These are phyloP conservation scores for Rhexocercosporidium sp. DNA, from an alignment of 2,329 filamentous ascomycete genomes.

Conservation along the genomic window DNA sequence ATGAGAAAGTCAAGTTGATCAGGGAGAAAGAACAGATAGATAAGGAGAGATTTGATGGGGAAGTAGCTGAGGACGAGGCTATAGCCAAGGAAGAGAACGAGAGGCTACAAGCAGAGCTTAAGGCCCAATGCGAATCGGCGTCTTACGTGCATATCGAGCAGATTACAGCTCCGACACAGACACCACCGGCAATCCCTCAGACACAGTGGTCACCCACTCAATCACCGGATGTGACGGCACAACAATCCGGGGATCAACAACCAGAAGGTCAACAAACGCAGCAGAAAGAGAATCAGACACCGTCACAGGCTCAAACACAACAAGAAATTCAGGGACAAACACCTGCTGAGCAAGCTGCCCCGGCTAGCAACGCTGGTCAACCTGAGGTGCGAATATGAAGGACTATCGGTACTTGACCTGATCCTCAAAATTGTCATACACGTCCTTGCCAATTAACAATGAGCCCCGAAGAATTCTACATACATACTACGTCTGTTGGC, in stretches of 20 bases:
- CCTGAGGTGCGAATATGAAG: conserved; percentile 6
- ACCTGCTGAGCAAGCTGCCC: neutral
- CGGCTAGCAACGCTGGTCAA: neutral
- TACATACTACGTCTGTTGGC: too few species aligned
- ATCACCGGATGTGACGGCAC: neutral
- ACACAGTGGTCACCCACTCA: neutral
- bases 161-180: neutral
- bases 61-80: conserved; percentile 23
- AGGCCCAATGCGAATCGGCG: conserved; percentile 11
- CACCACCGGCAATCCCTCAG: neutral
- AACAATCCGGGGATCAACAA: neutral
- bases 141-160: conserved; percentile 14
- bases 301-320: neutral
- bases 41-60: conserved; percentile 21
- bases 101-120: conserved; percentile 7
- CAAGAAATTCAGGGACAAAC: neutral
- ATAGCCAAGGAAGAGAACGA: conserved; percentile 13
- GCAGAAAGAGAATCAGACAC: neutral
- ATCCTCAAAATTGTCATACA: neutral
- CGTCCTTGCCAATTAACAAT: too few species aligned
- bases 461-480: too few species aligned
- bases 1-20: conserved; percentile 58
- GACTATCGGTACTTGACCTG: neutral
- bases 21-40: conserved; percentile 17
- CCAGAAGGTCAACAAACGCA: neutral